A percentile compares a stretch with the other conserved stretches of the same genome.
These are phyloP conservation scores for Dunaliella primolecta DNA, from an alignment of 139 green algal species.

Conservation along the genomic window DNA sequence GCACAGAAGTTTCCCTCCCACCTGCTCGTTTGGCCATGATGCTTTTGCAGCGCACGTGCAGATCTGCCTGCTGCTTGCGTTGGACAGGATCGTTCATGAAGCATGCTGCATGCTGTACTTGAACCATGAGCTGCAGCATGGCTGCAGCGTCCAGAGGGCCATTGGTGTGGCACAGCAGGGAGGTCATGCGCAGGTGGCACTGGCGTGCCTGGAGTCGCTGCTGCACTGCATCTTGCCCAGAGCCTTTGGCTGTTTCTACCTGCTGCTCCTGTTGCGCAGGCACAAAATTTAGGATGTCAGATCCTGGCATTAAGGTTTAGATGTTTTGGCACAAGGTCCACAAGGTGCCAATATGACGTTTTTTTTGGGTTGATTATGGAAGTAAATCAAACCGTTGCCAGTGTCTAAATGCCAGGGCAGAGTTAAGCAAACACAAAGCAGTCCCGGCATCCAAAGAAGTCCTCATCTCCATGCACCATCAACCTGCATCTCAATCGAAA, in stretches of 20 bases:
- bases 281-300: conserved; percentile 23
- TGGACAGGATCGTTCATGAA: neutral
- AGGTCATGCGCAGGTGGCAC: conserved; percentile 24
- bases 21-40: neutral
- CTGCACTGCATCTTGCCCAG: neutral
- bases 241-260: conserved; percentile 33
- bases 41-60: neutral
- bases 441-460: too few species aligned
- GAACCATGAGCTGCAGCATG: neutral
- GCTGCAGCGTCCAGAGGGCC: neutral
- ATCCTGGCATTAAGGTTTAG: too few species aligned
- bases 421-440: too few species aligned
- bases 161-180: conserved; percentile 6
- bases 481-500: too few species aligned
- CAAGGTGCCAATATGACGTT: too few species aligned
- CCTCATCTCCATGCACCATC: too few species aligned
- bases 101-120: neutral
- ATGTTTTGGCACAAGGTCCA: too few species aligned
- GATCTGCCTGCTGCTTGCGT: neutral
- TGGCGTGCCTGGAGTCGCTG: conserved; percentile 29
- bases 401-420: too few species aligned
- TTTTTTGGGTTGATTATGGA: too few species aligned
- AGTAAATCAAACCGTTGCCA: too few species aligned
- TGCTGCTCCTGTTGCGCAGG: neutral
- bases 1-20: neutral